phyloP scores from a whole-genome alignment of 768 basidiomycete species.

The Nidularia pulvinata region DNA sequence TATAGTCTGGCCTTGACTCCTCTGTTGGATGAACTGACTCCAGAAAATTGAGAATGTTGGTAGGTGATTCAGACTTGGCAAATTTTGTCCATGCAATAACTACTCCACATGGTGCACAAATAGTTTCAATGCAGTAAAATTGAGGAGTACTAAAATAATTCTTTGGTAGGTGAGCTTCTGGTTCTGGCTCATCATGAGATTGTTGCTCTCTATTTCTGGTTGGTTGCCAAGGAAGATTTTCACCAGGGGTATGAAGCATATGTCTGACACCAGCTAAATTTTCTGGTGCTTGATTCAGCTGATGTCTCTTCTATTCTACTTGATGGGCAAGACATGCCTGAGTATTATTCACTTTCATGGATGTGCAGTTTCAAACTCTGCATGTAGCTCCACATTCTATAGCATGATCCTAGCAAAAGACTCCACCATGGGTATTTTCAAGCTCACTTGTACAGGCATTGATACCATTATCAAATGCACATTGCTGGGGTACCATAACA shows the following conservation, averaged over 20 bases:
- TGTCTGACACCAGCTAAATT: background rate
- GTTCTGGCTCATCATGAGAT: background rate
- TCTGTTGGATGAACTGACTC: no score
- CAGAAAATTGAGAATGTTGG: no score
- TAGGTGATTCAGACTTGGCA: background rate
- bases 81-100: no score
- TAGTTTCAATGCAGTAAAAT: background rate
- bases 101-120: background rate
- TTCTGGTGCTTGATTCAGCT: background rate
- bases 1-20: no score
- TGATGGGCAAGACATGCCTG: conserved; percentile 14
- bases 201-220: background rate
- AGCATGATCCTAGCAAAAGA: conserved; percentile 8
- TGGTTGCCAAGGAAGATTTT: background rate
- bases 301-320: background rate
- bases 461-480: conserved; percentile 5
- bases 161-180: background rate
- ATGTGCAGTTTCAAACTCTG: conserved; percentile 7
- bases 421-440: no score
- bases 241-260: background rate
- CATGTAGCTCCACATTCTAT: conserved; percentile 2
- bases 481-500: conserved; percentile 8
- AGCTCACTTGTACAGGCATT: conserved; percentile 1
- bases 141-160: background rate
- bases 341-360: conserved; percentile 6